Evolutionary conservation across 352 stramenopile genomes (phyloP), one percentile per base, ranked within the genome.

Genomic region (Pythium sp.): DNA sequence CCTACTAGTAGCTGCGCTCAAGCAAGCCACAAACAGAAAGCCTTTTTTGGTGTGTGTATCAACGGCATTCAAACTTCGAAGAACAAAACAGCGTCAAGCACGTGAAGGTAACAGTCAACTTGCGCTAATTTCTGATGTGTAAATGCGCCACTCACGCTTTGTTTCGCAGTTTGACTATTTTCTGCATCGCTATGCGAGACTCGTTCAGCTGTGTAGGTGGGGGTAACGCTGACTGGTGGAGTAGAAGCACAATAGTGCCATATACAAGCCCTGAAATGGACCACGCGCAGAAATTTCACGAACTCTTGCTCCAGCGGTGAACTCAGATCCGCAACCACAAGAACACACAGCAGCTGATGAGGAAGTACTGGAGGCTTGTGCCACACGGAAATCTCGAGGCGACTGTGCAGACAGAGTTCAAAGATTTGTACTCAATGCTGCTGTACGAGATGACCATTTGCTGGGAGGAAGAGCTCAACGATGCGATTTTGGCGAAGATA

Each of bases 371-470:
- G 79, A 73, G 75, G 6, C 46, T 74, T 1, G 54, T 69, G 24
- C 55, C 62, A 15, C 76, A 65, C 36, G 58, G 53, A 26, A 58
- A 75, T 36, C 24, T 63, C 1, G 53, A 67, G 3, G 8, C 36
- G 26, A 78, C 84, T 64, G 70, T 66, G 0, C 59, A 60, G 4
- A 67, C 76, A 6, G 81, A 87, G 63, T 88, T 79, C 65, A 63
- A 84, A 30, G 69, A 71, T 24, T 68, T 82, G 66, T 87, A 87
- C 72, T 82, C 76, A 2, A 80, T 74, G 11, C 51, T 90, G 46
- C 58, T 90, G n/a, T 84, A 80, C 38, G 78, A 86, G 51, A 84
- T 86, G 79, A 86, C 78, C 5, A 77, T 87, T 26, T 90, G 74
- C 74, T 87, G 77, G 79, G 77, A 87, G 9, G 73, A 89, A 38